Evolutionary conservation across 306 rosid species (phyloP).

Genomic region (Quercus suber): DNA sequence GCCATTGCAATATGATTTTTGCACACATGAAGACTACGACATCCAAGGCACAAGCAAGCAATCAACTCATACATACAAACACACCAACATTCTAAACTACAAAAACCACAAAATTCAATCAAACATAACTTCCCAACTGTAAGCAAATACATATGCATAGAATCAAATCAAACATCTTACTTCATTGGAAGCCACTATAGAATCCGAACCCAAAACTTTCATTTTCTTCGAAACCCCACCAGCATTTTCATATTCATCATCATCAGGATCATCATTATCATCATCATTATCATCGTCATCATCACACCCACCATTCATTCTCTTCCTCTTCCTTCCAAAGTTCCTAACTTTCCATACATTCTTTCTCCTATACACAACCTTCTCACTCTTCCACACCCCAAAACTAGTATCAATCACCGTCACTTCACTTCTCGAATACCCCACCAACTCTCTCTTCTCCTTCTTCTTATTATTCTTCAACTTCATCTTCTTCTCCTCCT

Average conservation of each 20-base stretch:
- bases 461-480: constrained; percentile 27
- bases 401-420: constrained; percentile 88
- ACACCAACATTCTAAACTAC: neutral
- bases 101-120: constrained; percentile 7
- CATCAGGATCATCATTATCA: constrained; percentile 3
- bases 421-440: constrained; percentile 82
- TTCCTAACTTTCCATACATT: constrained; percentile 62
- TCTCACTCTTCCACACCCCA: constrained; percentile 72
- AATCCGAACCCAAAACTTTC: constrained; percentile 17
- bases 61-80: neutral
- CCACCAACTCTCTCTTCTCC: constrained; percentile 52
- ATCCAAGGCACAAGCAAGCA: too few relatives aligned
- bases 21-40: neutral
- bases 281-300: neutral
- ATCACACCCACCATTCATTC: constrained; percentile 11
- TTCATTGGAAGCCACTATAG: constrained; percentile 3
- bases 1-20: neutral
- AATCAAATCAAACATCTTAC: constrained; percentile 35
- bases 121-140: neutral
- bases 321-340: constrained; percentile 60
- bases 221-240: constrained; percentile 31
- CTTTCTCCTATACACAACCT: constrained; percentile 67
- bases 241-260: neutral
- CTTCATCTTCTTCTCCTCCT: constrained; percentile 32
- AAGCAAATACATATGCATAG: neutral